Conservation (phyloP, 164 flowering plant species). For the Liriodendron chinense region DNA sequence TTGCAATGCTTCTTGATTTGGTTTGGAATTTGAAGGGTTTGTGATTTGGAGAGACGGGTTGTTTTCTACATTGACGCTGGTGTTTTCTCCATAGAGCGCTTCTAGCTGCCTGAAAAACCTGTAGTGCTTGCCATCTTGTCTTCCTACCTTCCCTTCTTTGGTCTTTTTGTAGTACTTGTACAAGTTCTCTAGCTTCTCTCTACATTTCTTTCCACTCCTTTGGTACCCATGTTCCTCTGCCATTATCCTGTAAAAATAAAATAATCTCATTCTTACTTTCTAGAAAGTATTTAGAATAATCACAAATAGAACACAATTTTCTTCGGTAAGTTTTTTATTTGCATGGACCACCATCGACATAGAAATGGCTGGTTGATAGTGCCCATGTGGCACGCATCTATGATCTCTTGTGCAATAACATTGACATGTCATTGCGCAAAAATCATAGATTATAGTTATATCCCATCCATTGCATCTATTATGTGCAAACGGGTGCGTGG, state of each 20-base stretch:
- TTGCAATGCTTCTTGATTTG: slow-evolving; percentile 28
- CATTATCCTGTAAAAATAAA: slow-evolving; percentile 56
- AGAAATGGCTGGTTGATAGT: not conserved
- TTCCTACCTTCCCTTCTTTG: slow-evolving; percentile 94
- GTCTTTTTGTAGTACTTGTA: slow-evolving; percentile 98
- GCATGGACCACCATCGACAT: not conserved
- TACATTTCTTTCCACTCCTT: slow-evolving; percentile 95
- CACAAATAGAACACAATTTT: not conserved
- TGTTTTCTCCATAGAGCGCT: slow-evolving; percentile 80
- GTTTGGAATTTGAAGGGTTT: slow-evolving; percentile 11
- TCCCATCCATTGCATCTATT: too few species aligned
- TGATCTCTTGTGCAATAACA: too few species aligned
- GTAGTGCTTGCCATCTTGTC: slow-evolving; percentile 97
- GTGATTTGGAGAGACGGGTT: slow-evolving; percentile 19
- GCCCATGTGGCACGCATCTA: not conserved
- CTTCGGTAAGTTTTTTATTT: too few species aligned
- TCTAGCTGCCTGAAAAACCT: slow-evolving; percentile 93
- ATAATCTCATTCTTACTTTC: too few species aligned
- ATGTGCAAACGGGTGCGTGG: too few species aligned
- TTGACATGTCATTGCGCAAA: too few species aligned
- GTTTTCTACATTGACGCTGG: slow-evolving; percentile 24
- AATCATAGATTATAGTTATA: too few species aligned
- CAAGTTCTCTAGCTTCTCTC: slow-evolving; percentile 94
- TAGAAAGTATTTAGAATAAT: not conserved
- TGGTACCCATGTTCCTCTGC: slow-evolving; percentile 85